Base-by-base conservation (phyloP, 2,329 filamentous ascomycete species). In the Verticillium tricorpus region DNA sequence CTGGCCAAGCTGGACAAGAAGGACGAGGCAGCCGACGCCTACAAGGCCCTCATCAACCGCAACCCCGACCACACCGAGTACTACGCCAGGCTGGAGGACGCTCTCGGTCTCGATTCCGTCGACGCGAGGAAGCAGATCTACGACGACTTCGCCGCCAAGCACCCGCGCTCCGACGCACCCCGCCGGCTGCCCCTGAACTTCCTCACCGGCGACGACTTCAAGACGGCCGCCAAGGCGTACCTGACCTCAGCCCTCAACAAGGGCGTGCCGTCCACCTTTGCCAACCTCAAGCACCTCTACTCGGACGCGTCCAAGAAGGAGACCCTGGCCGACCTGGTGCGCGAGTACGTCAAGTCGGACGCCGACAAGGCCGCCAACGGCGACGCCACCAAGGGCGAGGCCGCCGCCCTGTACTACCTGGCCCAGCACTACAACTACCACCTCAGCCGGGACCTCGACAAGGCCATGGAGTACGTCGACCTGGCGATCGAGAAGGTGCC, bases 361-460 rank as follows among this genome's bases (percentile, higher is more conserved):
- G 65, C 72, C n/a, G 74, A 85, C 60, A 78, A 80, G 40, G 72
- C 74, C 40, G 66, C 68, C 5, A 81, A 77, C 60, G 73, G 73
- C 25, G 81, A 85, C 67, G 73, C 77, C 59, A 72, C 77, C 59
- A 84, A 83, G 69, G 94, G 94, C 72, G 83, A 90, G 69, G 85
- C 91, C 15, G 91, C 93, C 1, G 91, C 91, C 15, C 85, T 93
- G 58, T 98, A 96, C 76, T 99, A 96, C 80, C 85, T 99, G 60
- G 93, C 93, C 9, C 95, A 98, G 72, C 96, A 99, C 77, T 96
- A 97, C 82, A 95, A 97, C 79, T 97, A 97, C 75, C 84, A 90
- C 73, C 81, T 92, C 63, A 97, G 92, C 72, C 92, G 93, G 52
- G 87, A 98, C 73, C 83, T 98, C 28, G 69, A 83, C 62, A 95